Percentiles rank a stretch among this genome's conserved stretches.
These are phyloP conservation scores for Jasminum sambac DNA, from an alignment of 257 asterid genomes.

Conservation along the genomic window DNA sequence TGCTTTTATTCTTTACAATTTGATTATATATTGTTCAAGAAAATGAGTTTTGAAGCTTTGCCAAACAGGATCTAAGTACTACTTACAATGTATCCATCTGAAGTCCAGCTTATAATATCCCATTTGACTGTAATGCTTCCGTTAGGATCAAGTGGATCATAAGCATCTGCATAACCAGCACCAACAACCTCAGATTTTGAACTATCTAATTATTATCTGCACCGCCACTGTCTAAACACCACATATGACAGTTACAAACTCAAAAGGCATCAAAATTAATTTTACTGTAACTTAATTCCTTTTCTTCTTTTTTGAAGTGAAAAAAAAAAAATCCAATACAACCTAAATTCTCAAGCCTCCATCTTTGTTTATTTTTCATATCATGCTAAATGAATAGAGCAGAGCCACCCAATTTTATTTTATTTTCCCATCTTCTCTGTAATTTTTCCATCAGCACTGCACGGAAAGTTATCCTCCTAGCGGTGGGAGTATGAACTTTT, in stretches of 20 bases:
- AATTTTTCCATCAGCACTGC: neutral
- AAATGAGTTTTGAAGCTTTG: too few relatives aligned
- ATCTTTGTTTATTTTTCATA: neutral
- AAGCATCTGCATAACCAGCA: constrained; percentile 36
- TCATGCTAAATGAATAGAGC: neutral
- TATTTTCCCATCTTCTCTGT: neutral
- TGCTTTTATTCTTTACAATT: too few relatives aligned
- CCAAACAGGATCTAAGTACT: constrained; percentile 10
- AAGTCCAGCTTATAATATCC: constrained; percentile 53
- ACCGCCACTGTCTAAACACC: neutral
- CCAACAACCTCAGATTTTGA: neutral
- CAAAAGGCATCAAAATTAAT: too few relatives aligned
- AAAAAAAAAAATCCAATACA: too few relatives aligned
- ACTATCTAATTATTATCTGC: neutral
- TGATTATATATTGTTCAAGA: too few relatives aligned
- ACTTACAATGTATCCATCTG: constrained; percentile 61
- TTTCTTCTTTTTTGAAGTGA: too few relatives aligned
- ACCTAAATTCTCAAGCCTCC: neutral
- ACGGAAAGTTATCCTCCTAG: too few relatives aligned
- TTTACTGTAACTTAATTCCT: too few relatives aligned
- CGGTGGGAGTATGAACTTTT: too few relatives aligned
- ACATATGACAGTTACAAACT: neutral
- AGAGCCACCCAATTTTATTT: neutral
- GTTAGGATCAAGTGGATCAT: constrained; percentile 54
- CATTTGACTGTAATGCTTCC: constrained; percentile 63